A percentile compares a stretch with the other conserved stretches of the same genome.
Evolutionary conservation across 75 land plant species (phyloP).

Genomic region (Sequoiadendron giganteum): DNA sequence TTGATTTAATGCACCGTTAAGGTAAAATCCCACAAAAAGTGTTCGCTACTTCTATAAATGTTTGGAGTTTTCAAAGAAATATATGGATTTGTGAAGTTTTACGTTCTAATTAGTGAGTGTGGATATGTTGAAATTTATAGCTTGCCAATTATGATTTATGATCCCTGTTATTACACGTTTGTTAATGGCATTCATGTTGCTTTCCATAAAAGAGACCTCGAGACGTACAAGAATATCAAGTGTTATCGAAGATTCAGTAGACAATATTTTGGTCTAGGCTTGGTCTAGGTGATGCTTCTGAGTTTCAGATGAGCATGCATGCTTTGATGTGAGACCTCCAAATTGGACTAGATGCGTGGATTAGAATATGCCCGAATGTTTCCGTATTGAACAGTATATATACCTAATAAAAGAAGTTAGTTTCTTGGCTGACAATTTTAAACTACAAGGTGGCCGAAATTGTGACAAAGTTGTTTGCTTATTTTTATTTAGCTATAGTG

Average conservation of each 20-base stretch:
- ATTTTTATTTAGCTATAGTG: no score
- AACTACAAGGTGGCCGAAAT: background rate
- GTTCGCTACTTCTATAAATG: background rate
- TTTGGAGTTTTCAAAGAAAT: background rate
- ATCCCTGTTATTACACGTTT: background rate
- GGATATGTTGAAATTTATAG: background rate
- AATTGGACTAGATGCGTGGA: background rate
- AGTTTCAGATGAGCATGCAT: background rate
- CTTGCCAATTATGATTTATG: background rate
- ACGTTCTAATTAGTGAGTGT: background rate
- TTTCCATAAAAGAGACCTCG: background rate
- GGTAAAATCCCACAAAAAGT: background rate
- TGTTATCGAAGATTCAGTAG: background rate
- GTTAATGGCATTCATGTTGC: background rate
- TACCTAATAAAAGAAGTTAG: background rate
- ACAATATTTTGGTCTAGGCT: background rate
- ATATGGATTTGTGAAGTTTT: background rate
- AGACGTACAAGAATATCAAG: background rate
- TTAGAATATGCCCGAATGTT: background rate
- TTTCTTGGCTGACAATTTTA: background rate
- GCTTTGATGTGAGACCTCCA: background rate
- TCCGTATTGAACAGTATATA: background rate
- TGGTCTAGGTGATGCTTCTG: background rate
- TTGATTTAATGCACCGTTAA: background rate
- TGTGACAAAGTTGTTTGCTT: background rate